Evolutionary conservation across 768 basidiomycete species (phyloP), one percentile per base, ranked within the genome.

Genomic region (Phanerodontia chrysosporium): DNA sequence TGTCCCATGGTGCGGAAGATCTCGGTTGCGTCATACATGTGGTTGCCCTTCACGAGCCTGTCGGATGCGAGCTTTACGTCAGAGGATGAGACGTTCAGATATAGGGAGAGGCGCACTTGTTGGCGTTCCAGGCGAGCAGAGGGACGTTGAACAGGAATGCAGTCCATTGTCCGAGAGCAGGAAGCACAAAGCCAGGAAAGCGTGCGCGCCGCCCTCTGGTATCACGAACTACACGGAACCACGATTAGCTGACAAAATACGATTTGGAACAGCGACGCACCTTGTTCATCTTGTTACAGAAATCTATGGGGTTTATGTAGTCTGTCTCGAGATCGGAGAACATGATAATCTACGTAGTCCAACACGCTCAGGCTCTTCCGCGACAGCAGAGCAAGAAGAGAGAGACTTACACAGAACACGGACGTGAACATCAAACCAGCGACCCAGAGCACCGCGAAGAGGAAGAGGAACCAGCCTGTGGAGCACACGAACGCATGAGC

Each of bases 231-330:
- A 54, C 18, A 30, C 8, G 29, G 12, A 18, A 25, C 21, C 35
- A 13, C 6, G 25, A 24, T 10, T 28, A 39, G 29, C 32, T 12
- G 36, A 28, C 21, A 48, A 24, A 27, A 21, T 10, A 18, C 29
- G 8, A 16, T 35, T n/a, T n/a, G 58, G 42, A 36, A 3, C 6
- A 36, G 21, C n/a, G 7, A 75, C 80, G 52, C 64, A 96, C 96
- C 76, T 94, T 92, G 73, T 98, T 98, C 69, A 99, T 87, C 80
- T 97, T 98, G 78, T 98, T 98, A 78, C 97, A 98, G 48, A 98
- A 87, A 75, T 99, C 97, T 85, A 99, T 98, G 54, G 97, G 97
- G 77, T 99, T 99, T 81, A 98, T 96, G 78, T 98, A 98, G 82
- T 98, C 95, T 79, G 94, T 97, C 77, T 98, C 96, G 71, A 98